These are phyloP conservation scores for Anthracocystis panici-leucophaei DNA, from an alignment of 1,284 basidiomycete species.

Conservation along the genomic window DNA sequence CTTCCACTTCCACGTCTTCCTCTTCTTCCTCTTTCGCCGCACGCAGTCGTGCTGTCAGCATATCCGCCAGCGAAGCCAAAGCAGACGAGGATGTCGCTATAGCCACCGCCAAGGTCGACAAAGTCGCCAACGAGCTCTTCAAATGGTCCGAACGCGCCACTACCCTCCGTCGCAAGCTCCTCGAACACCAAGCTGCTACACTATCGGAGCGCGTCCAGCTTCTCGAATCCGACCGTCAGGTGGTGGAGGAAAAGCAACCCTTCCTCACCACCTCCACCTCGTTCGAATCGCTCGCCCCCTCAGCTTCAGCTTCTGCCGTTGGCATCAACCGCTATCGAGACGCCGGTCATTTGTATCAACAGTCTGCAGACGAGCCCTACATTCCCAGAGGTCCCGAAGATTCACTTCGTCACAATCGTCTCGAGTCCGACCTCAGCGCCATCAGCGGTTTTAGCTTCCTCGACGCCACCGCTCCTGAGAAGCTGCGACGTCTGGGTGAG, in stretches of 20 bases:
- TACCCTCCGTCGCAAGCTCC: constrained; percentile 41
- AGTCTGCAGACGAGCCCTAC: constrained; percentile 35
- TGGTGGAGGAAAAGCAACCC: constrained; percentile 40
- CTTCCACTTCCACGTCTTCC: constrained; percentile 11
- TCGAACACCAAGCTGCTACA: constrained; percentile 59
- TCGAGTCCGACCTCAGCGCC: constrained; percentile 44
- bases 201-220: constrained; percentile 48
- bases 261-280: constrained; percentile 43
- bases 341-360: constrained; percentile 17
- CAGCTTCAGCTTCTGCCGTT: constrained; percentile 37
- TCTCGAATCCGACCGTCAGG: constrained; percentile 49
- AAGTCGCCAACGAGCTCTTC: constrained; percentile 52
- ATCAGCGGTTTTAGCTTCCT: constrained; percentile 52
- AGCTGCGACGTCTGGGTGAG: constrained; percentile 35
- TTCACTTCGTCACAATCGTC: constrained; percentile 37
- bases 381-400: constrained; percentile 24
- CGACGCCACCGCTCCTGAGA: constrained; percentile 37
- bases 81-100: constrained; percentile 47
- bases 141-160: constrained; percentile 43
- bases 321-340: constrained; percentile 28
- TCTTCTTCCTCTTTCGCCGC: constrained; percentile 28
- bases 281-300: constrained; percentile 44
- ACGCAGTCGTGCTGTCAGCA: constrained; percentile 34
- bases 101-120: constrained; percentile 56
- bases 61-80: constrained; percentile 52